Evolutionary conservation across 805 yeast genomes (phyloP).

Genomic region (Wickerhamomyces bovis): DNA sequence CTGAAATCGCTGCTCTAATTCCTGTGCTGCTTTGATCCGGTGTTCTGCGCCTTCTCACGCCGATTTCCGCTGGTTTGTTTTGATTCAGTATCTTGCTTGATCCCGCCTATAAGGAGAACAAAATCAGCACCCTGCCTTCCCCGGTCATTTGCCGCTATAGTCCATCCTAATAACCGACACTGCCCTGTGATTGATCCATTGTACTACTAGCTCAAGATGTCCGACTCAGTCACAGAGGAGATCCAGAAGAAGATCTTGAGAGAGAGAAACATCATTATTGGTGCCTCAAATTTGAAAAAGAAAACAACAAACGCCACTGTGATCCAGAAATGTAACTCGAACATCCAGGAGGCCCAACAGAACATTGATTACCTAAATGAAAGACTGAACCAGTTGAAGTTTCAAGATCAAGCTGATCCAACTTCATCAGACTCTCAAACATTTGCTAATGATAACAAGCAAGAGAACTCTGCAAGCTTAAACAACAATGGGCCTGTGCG

Average conservation of each 20-base stretch:
- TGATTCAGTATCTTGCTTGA: background rate
- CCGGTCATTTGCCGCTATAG: background rate
- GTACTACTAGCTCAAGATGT: conserved; percentile 12
- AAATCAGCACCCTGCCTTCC: background rate
- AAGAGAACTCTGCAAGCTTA: background rate
- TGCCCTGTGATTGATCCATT: background rate
- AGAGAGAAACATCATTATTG: conserved; percentile 81
- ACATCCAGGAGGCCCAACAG: conserved; percentile 84
- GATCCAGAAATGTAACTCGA: conserved; percentile 84
- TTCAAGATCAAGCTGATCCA: conserved; percentile 14
- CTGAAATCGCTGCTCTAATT: background rate
- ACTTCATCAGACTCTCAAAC: background rate
- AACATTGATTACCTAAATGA: conserved; percentile 86
- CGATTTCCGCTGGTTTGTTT: background rate
- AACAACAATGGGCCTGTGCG: background rate
- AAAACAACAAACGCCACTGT: conserved; percentile 76
- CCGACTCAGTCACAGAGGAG: conserved; percentile 48
- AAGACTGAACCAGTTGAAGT: conserved; percentile 54
- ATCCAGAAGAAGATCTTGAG: conserved; percentile 82
- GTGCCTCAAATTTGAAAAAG: conserved; percentile 75
- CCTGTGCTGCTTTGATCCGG: background rate
- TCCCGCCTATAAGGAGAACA: background rate
- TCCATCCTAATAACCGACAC: background rate
- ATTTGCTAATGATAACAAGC: background rate
- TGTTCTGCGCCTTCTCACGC: background rate